Conservation (phyloP, 2,329 filamentous ascomycete genomes). For the Rhytidhysteron rufulum region DNA sequence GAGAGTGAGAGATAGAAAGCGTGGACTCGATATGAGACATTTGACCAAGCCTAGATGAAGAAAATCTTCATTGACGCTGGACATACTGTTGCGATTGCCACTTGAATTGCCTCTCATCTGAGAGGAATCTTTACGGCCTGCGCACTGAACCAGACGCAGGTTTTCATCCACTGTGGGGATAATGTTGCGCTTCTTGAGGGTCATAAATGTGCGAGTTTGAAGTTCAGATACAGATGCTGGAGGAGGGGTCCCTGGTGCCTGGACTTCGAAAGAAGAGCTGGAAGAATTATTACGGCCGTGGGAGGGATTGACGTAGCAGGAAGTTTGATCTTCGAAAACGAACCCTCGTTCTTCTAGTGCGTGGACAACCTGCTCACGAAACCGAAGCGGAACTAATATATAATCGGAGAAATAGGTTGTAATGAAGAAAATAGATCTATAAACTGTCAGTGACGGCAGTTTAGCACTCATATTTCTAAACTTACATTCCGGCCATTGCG, state of each 20-base stretch:
- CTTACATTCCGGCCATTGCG: constrained; percentile 80
- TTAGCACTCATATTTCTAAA: constrained; percentile 3
- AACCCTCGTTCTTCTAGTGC: constrained; percentile 78
- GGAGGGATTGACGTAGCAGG: constrained; percentile 59
- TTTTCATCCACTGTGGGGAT: constrained; percentile 65
- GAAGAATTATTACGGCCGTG: constrained; percentile 48
- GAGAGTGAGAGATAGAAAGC: constrained; percentile 70
- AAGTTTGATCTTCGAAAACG: constrained; percentile 64
- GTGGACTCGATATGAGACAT: constrained; percentile 47
- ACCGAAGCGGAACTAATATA: constrained; percentile 79
- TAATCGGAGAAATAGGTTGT: constrained; percentile 98
- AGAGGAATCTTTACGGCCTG: constrained; percentile 52
- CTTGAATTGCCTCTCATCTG: constrained; percentile 19
- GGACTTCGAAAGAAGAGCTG: constrained; percentile 43
- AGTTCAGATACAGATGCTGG: constrained; percentile 75
- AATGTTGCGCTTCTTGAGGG: constrained; percentile 75
- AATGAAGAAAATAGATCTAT: constrained; percentile 90
- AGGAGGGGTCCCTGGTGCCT: constrained; percentile 61
- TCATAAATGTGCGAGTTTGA: constrained; percentile 75
- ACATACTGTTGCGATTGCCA: constrained; percentile 22
- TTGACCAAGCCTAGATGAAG: constrained; percentile 47
- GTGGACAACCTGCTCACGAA: constrained; percentile 68
- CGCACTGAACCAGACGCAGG: constrained; percentile 77
- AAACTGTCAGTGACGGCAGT: constrained; percentile 11
- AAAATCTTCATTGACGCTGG: constrained; percentile 37